Evolutionary conservation across 345 rosid species (phyloP).

Genomic region (Salix brachista): DNA sequence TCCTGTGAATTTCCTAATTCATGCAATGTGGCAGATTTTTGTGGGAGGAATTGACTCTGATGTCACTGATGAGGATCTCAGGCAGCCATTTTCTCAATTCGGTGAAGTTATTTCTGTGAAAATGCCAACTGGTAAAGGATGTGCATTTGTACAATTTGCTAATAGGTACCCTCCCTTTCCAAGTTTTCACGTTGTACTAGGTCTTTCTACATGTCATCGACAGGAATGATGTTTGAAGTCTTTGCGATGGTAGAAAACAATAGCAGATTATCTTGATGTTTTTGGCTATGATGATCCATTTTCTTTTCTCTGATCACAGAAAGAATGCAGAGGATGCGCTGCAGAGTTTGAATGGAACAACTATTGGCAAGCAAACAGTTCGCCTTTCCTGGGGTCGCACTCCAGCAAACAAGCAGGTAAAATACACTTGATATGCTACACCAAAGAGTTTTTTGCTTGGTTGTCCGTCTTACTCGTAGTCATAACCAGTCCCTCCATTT

Average conservation of each 20-base stretch:
- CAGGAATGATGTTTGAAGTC: background rate
- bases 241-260: background rate
- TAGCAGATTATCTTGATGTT: background rate
- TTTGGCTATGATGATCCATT: constrained; percentile 5
- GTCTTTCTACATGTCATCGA: background rate
- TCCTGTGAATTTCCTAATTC: constrained; percentile 14
- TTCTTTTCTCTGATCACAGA: constrained; percentile 39
- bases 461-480: background rate
- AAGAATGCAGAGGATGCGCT: constrained; percentile 85
- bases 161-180: constrained; percentile 45
- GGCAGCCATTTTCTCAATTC: constrained; percentile 72
- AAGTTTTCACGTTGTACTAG: background rate
- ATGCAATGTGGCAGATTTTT: constrained; percentile 57
- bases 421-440: background rate
- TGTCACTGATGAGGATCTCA: constrained; percentile 78
- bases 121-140: constrained; percentile 91
- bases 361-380: constrained; percentile 83
- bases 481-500: background rate
- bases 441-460: background rate
- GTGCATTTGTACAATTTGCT: constrained; percentile 83
- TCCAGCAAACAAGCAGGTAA: constrained; percentile 76
- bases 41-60: constrained; percentile 94
- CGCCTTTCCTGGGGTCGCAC: constrained; percentile 97
- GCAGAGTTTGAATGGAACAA: constrained; percentile 64
- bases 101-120: constrained; percentile 91